Evolutionary conservation across 2,329 filamentous ascomycete species (phyloP), one percentile per base, ranked within the genome.

Genomic region (Coniochaeta sp.): DNA sequence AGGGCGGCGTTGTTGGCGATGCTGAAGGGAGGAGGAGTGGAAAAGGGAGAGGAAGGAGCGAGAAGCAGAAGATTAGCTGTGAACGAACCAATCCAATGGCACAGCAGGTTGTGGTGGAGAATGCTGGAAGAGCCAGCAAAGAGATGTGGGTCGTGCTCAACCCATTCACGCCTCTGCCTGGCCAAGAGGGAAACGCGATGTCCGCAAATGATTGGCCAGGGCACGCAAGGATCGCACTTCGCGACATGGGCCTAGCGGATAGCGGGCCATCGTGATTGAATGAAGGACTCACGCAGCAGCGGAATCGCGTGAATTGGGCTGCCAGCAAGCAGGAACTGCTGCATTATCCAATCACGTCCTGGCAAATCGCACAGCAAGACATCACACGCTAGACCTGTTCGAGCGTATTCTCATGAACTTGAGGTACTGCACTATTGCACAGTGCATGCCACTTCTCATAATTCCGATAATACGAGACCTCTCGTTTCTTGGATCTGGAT

Each of bases 21-120:
- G 62, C 26, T 57, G 56, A 57, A 71, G 68, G 70, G 67, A 70
- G 69, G 68, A 67, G 66, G 67, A 64, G 52, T 24, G 54, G 54
- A 34, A 57, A 67, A 71, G 67, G 71, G 67, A 69, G 67, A 67
- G 61, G 64, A 64, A 66, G 67, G 64, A 67, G 65, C 47, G 66
- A 69, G 43, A 57, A 64, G 61, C 58, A 58, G 59, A 59, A 58
- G 44, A 58, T 38, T 38, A 61, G 57, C 28, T n/a, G 61, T 36
- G 50, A 44, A 34, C 6, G 33, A 31, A 58, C 33, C 34, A 31
- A 43, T 33, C 43, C 31, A 24, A 57, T 38, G 33, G 31, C 16
- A 36, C 54, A 17, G 1, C 54, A 17, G 1, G 12, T 24, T 12
- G 54, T 36, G 59, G 58, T 50, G 52, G 59, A 58, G 57, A 31